phyloP scores from a whole-genome alignment of 148 eudicot genomes.

The Chenopodium formosanum region DNA sequence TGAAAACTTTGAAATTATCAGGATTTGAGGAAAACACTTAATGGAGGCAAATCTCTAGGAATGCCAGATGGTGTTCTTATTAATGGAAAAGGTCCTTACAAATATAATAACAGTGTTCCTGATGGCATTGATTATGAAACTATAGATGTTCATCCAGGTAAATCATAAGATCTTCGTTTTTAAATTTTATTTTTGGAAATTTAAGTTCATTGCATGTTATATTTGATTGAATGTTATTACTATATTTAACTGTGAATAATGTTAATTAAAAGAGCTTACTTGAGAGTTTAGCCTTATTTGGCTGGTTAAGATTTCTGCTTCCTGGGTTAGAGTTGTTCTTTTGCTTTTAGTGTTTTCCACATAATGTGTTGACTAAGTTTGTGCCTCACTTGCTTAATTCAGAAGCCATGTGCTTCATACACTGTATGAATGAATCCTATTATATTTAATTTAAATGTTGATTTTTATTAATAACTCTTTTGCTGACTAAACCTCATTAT shows the following conservation, averaged over 20 bases:
- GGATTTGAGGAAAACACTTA: slow-evolving; percentile 79
- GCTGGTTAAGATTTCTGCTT: neutral
- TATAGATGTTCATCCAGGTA: slow-evolving; percentile 84
- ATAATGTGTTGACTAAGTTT: slow-evolving; percentile 14
- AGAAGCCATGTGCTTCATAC: slow-evolving; percentile 13
- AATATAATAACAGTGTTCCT: slow-evolving; percentile 81
- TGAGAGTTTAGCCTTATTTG: neutral
- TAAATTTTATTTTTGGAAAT: neutral
- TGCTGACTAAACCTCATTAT: neutral
- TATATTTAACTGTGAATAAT: neutral
- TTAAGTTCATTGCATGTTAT: neutral
- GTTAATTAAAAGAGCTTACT: neutral
- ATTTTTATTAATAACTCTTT: neutral
- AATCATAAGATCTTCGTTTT: neutral
- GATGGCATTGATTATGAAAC: slow-evolving; percentile 89
- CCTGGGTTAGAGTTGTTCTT: neutral
- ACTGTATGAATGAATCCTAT: neutral
- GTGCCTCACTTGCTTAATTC: neutral
- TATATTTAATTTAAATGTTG: neutral
- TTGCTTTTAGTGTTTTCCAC: slow-evolving; percentile 2
- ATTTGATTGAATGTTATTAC: neutral
- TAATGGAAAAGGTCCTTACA: slow-evolving; percentile 93
- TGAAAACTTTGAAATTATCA: slow-evolving; percentile 19
- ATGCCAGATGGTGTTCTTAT: slow-evolving; percentile 97
- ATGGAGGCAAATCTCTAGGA: slow-evolving; percentile 79